Evolutionary conservation across 768 basidiomycete genomes (phyloP), one percentile per base, ranked within the genome.

Genomic region (Lactarius hatsudake): DNA sequence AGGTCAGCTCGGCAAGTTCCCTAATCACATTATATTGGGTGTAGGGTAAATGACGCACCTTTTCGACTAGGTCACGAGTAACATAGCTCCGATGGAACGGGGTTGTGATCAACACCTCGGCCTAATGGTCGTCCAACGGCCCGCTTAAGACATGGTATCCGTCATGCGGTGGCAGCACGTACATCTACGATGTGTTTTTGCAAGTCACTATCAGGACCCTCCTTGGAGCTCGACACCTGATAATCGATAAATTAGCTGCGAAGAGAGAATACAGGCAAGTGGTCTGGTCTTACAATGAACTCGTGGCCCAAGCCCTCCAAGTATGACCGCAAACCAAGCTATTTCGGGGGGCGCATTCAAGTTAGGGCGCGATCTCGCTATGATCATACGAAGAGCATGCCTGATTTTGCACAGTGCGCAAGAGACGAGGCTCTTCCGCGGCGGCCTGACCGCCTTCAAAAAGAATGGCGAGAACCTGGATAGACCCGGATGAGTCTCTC

Each of bases 61-160:
- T 90, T 61, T 86, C 81, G 67, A 92, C 73, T 62, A 92, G 80
- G 0, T 90, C 90, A 43, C 80, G 82, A 2, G 91, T 93, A 67
- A 93, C 83, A 76, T 93, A 93, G 70, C 87, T 90, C 63, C 90
- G 91, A 76, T 93, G 90, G 86, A 93, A 93, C 5, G 91, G 90
- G 5, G 91, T 92, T 2, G 91, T 91, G 75, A 91, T 92, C 73
- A 91, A 76, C 65, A 92, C 84, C 75, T 92, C 91, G 55, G 89
- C 87, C 88, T 91, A 72, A 64, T 43, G 64, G 62, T 61, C 18
- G 66, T 66, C 43, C 8, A 54, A n/a, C 7, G 40, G 64, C 51
- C 26, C 62, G 59, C 56, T 70, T 40, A 30, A 30, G 3, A 20
- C 18, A 13, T 8, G 13, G 13, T 32, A 23, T 43, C 34, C 30